Evolutionary conservation across 768 basidiomycete species (phyloP), one percentile per base, ranked within the genome.

Genomic region (Amanita pallidorosea): DNA sequence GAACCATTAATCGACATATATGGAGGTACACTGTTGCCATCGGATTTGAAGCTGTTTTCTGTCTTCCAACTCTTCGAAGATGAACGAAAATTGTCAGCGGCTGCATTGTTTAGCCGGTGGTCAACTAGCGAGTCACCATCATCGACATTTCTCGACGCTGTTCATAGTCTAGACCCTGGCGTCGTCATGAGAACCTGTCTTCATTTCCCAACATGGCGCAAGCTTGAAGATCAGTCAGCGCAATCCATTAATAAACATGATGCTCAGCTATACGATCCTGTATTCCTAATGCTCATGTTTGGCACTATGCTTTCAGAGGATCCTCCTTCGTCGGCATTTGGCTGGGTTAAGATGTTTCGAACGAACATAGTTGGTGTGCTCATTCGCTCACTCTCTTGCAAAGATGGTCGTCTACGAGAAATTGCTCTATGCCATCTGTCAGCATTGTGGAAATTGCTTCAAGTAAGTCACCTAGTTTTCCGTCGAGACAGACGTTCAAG

Each of bases 321-420:
- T 47, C 72, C 65, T 13, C 83, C 81, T 1, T 63, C 72, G 1
- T 79, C 79, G 0, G 75, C 80, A 0, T 66, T 85, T 53, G 78
- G 73, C n/a, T 95, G 92, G 92, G 84, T 94, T 12, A 83, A 88
- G 58, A 63, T 96, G 15, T 83, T 94, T 61, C 70, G 91, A 55
- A 86, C 85, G 6, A 93, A 95, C 56, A 69, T 84, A 9, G 74
- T 86, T 11, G 77, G 86, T 41, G 56, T 97, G 44, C 73, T 87
- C 2, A 74, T 95, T 18, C 78, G 85, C 12, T 72, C 79, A 0
- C 62, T 96, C 44, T 86, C 90, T 0, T 77, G 85, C 4, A 79
- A 79, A 46, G 77, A 87, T 54, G 64, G 57, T 2, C 66, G 69
- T 9, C 65, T 88, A 4, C 81, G 91, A 17, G 70, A 75, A 20